phyloP scores from a whole-genome alignment of 2,329 filamentous ascomycete species.

The Penicillium sp. region DNA sequence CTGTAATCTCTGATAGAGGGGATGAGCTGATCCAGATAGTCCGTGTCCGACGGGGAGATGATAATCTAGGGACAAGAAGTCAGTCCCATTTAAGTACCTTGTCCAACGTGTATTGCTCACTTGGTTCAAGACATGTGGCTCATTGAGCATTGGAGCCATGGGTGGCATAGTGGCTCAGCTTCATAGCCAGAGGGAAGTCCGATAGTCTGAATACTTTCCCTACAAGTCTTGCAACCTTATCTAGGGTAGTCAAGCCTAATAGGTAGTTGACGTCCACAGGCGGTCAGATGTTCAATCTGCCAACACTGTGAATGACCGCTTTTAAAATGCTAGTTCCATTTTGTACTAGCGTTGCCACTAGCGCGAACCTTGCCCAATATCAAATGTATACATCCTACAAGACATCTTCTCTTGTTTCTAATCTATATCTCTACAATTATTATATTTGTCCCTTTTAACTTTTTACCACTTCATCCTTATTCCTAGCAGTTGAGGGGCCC shows the following conservation, averaged over 20 bases:
- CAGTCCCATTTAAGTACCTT: slow-evolving; percentile 4
- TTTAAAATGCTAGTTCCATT: not conserved
- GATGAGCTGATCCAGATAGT: slow-evolving; percentile 94
- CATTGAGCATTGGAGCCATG: slow-evolving; percentile 16
- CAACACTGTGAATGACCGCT: not conserved
- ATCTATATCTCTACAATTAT: too few relatives aligned
- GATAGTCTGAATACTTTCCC: not conserved
- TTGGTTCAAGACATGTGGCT: slow-evolving; percentile 25
- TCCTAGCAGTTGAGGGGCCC: not conserved
- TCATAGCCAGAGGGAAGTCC: slow-evolving; percentile 2
- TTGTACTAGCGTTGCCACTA: not conserved
- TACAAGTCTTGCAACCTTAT: not conserved
- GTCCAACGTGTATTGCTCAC: slow-evolving; percentile 19
- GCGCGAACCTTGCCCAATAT: not conserved
- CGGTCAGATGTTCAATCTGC: slow-evolving; percentile 3
- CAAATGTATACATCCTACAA: not conserved
- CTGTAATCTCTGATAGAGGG: slow-evolving; percentile 90
- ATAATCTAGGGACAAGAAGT: slow-evolving; percentile 65
- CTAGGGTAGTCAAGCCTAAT: not conserved
- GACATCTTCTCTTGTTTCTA: too few relatives aligned
- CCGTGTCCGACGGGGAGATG: slow-evolving; percentile 81
- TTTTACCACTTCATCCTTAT: not conserved
- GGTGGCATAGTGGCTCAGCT: slow-evolving; percentile 12
- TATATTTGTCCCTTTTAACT: not conserved
- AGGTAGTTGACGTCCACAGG: not conserved